Conservation (phyloP, 2,329 filamentous ascomycete genomes). For the Dactylonectria estremocensis region DNA sequence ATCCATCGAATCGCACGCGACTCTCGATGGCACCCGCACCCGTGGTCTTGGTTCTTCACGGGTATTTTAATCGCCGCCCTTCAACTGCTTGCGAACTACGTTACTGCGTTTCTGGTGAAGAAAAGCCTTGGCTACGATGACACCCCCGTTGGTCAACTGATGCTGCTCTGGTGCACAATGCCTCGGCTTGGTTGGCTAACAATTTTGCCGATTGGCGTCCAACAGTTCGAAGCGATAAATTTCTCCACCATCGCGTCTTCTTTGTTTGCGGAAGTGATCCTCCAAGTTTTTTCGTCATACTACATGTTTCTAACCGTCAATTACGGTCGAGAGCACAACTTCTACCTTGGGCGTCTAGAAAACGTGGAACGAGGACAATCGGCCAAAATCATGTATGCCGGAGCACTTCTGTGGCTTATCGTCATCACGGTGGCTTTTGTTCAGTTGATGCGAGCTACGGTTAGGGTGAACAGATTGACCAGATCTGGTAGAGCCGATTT, state of each 20-base stretch:
- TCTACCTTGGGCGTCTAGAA: slow-evolving; percentile 14
- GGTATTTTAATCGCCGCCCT: slow-evolving; percentile 11
- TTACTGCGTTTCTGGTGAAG: slow-evolving; percentile 12
- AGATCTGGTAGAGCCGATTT: background rate
- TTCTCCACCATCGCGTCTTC: slow-evolving; percentile 11
- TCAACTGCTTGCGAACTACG: background rate
- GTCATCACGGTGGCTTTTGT: background rate
- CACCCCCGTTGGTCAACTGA: background rate
- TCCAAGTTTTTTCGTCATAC: slow-evolving; percentile 18
- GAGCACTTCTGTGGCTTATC: slow-evolving; percentile 27
- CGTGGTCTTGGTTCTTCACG: slow-evolving; percentile 8
- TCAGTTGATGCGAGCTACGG: background rate
- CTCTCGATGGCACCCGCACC: background rate
- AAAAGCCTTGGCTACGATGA: slow-evolving; percentile 12
- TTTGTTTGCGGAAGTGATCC: slow-evolving; percentile 10
- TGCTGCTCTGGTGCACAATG: slow-evolving; percentile 28
- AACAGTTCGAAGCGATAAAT: background rate
- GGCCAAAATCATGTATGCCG: slow-evolving; percentile 26
- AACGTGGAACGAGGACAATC: background rate
- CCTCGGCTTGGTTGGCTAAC: slow-evolving; percentile 28
- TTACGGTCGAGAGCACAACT: slow-evolving; percentile 14
- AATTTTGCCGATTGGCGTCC: background rate
- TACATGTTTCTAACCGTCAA: slow-evolving; percentile 13
- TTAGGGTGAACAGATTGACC: background rate
- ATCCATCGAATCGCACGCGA: background rate